phyloP scores from a whole-genome alignment of 2,329 filamentous ascomycete species.

The Fusarium torulosum region DNA sequence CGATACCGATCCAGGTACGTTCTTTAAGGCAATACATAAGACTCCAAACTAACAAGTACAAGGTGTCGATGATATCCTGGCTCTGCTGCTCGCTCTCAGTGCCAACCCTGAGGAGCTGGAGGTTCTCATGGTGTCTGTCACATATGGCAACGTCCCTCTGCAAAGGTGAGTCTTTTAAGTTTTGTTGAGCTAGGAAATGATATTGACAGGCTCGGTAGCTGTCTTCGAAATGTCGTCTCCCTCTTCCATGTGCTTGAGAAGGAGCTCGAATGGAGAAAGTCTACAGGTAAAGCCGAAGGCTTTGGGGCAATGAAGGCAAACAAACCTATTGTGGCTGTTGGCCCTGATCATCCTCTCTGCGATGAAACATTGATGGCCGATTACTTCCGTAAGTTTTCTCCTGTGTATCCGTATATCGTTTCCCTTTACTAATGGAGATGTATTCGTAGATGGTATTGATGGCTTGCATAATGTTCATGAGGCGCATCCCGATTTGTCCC shows the following conservation, averaged over 20 bases:
- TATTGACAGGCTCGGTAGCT: slow-evolving; percentile 62
- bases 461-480: slow-evolving; percentile 82
- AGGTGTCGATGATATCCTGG: slow-evolving; percentile 92
- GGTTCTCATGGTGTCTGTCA: slow-evolving; percentile 85
- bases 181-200: not conserved
- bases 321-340: slow-evolving; percentile 88
- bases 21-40: too few species aligned
- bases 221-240: slow-evolving; percentile 87
- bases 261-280: slow-evolving; percentile 85
- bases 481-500: slow-evolving; percentile 79
- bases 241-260: slow-evolving; percentile 93
- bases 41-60: slow-evolving; percentile 9
- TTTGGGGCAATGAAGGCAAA: slow-evolving; percentile 78
- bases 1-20: slow-evolving; percentile 88
- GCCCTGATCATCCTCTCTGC: slow-evolving; percentile 85
- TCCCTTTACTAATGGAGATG: slow-evolving; percentile 17
- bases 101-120: slow-evolving; percentile 87
- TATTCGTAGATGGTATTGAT: slow-evolving; percentile 75
- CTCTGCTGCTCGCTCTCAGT: slow-evolving; percentile 87
- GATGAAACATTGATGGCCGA: slow-evolving; percentile 84
- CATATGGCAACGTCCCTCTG: slow-evolving; percentile 93
- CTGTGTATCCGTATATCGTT: not conserved
- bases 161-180: slow-evolving; percentile 69
- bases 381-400: slow-evolving; percentile 81
- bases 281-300: slow-evolving; percentile 73